These are phyloP conservation scores for Mycena sanguinolenta DNA, from an alignment of 768 basidiomycete species.

Conservation along the genomic window DNA sequence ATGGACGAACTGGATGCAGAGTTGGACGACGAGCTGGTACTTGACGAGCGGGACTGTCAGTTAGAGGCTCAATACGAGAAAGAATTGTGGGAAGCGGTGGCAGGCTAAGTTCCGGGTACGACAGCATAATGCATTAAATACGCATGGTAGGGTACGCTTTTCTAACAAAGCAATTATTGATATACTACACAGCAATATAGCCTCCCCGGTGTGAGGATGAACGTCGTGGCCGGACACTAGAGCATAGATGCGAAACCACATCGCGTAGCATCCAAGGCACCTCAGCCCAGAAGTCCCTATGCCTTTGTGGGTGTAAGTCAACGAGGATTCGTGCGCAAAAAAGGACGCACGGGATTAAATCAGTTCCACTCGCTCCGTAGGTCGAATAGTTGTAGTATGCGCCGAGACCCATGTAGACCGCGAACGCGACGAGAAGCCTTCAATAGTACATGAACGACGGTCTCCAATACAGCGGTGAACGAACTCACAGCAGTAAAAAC, in stretches of 20 bases:
- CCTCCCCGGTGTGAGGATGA: constrained; percentile 71
- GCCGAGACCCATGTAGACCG: constrained; percentile 81
- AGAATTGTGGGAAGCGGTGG: constrained; percentile 52
- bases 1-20: constrained; percentile 56
- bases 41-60: constrained; percentile 54
- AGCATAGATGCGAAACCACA: constrained; percentile 85
- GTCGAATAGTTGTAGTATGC: constrained; percentile 91
- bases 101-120: neutral
- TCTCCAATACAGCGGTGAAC: constrained; percentile 3
- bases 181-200: constrained; percentile 80
- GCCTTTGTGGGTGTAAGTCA: no score
- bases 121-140: constrained; percentile 6
- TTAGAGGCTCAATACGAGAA: constrained; percentile 53
- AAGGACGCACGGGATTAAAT: constrained; percentile 83
- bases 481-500: constrained; percentile 86
- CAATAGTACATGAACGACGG: constrained; percentile 11
- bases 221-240: constrained; percentile 76
- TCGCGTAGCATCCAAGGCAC: constrained; percentile 89
- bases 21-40: constrained; percentile 56
- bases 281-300: constrained; percentile 92
- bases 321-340: no score
- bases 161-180: constrained; percentile 16
- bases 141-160: constrained; percentile 19
- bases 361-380: constrained; percentile 86
- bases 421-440: constrained; percentile 75